Conservation (phyloP, 306 rosid species). For the Macrotyloma uniflorum region DNA sequence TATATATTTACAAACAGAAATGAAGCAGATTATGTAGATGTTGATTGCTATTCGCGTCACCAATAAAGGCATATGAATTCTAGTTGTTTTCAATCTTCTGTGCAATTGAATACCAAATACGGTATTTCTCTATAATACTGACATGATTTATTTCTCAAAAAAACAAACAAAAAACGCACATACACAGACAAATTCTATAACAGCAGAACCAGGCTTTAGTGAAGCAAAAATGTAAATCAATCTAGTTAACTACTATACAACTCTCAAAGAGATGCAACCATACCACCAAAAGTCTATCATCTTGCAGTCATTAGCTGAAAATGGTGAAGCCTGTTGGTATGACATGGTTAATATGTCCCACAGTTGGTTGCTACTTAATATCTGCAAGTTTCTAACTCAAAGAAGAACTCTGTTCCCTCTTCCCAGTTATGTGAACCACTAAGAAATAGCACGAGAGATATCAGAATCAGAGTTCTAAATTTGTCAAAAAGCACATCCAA, state of each 20-base stretch:
- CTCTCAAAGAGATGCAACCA: conserved; percentile 2
- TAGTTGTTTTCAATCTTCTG: background rate
- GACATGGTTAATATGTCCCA: background rate
- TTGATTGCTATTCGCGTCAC: background rate
- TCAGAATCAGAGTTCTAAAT: background rate
- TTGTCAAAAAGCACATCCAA: conserved; percentile 22
- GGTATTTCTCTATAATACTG: background rate
- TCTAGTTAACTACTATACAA: background rate
- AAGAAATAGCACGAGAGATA: background rate
- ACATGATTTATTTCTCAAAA: background rate
- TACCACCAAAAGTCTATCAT: background rate
- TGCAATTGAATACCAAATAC: background rate
- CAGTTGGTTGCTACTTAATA: background rate
- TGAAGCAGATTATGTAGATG: background rate
- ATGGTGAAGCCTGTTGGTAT: conserved; percentile 9
- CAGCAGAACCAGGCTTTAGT: background rate
- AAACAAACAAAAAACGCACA: background rate
- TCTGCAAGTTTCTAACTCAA: background rate
- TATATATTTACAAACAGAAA: background rate
- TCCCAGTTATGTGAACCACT: conserved; percentile 7
- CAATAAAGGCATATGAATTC: background rate
- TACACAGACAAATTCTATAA: background rate
- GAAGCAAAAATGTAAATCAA: background rate
- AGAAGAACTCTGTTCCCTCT: background rate
- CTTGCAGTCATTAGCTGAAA: background rate